A percentile compares a stretch with the other conserved stretches of the same genome.
Conservation (phyloP, 257 asterid genomes). For the Solanum medicagineum region DNA sequence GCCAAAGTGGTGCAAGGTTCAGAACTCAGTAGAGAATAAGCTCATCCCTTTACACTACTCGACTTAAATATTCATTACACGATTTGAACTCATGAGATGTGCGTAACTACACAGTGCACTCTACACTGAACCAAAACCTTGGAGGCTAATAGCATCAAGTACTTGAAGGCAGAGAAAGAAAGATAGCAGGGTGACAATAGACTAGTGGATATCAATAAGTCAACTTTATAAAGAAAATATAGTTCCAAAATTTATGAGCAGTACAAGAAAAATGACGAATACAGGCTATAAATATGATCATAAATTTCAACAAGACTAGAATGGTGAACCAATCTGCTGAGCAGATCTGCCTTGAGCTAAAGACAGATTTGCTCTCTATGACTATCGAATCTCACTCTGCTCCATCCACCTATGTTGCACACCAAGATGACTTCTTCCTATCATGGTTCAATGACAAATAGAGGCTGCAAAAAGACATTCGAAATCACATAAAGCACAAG, state of each 20-base stretch:
- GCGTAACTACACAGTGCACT: not conserved
- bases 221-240: not conserved
- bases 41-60: not conserved
- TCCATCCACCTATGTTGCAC: constrained; percentile 1
- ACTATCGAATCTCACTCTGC: not conserved
- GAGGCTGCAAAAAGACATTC: constrained; percentile 28
- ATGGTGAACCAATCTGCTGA: not conserved
- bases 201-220: not conserved
- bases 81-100: not conserved
- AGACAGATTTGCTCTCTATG: not conserved
- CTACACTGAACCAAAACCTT: not conserved
- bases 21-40: not conserved
- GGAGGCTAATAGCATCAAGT: not conserved
- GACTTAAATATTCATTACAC: not conserved
- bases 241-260: constrained; percentile 2
- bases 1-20: not conserved
- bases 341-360: not conserved
- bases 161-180: not conserved
- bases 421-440: not conserved
- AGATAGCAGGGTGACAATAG: not conserved
- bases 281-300: not conserved
- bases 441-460: constrained; percentile 45
- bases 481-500: not conserved
- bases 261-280: not conserved
- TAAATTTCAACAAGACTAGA: not conserved